Conservation (phyloP, 495 filamentous ascomycete species). For the Talaromyces proteolyticus region DNA sequence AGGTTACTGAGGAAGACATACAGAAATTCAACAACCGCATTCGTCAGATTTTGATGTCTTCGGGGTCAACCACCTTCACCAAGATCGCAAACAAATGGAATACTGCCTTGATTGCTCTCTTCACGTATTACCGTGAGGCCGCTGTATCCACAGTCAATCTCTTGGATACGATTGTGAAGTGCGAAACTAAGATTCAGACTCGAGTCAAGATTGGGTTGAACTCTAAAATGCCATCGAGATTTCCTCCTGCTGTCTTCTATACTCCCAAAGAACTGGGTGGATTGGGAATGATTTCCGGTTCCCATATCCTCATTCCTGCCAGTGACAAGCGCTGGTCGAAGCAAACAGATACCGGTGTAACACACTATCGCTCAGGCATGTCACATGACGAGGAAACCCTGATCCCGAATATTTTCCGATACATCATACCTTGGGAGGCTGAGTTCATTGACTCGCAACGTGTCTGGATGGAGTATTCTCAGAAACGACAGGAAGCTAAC, state of each 20-base stretch:
- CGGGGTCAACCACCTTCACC: conserved; percentile 97
- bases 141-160: conserved; percentile 96
- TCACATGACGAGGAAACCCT: conserved; percentile 96
- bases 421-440: conserved; percentile 99
- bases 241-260: conserved; percentile 98
- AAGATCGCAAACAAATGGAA: conserved; percentile 99
- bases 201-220: conserved; percentile 98
- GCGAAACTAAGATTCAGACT: conserved; percentile 99
- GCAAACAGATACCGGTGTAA: conserved; percentile 95
- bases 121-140: conserved; percentile 98
- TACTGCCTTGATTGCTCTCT: conserved; percentile 94
- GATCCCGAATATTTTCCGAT: conserved; percentile 98
- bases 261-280: conserved; percentile 98
- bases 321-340: conserved; percentile 98
- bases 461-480: conserved; percentile 98
- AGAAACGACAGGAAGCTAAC: conserved; percentile 95
- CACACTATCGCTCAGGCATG: conserved; percentile 97
- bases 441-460: conserved; percentile 99
- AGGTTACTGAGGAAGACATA: conserved; percentile 97
- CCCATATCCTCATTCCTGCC: conserved; percentile 95
- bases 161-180: conserved; percentile 98
- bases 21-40: conserved; percentile 99
- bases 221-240: conserved; percentile 99
- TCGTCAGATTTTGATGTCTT: conserved; percentile 98
- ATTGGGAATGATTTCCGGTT: conserved; percentile 98